Percentiles rank a stretch among this genome's conserved stretches.
Conservation (phyloP, 768 basidiomycete genomes). For the Pleurotus pulmonarius region DNA sequence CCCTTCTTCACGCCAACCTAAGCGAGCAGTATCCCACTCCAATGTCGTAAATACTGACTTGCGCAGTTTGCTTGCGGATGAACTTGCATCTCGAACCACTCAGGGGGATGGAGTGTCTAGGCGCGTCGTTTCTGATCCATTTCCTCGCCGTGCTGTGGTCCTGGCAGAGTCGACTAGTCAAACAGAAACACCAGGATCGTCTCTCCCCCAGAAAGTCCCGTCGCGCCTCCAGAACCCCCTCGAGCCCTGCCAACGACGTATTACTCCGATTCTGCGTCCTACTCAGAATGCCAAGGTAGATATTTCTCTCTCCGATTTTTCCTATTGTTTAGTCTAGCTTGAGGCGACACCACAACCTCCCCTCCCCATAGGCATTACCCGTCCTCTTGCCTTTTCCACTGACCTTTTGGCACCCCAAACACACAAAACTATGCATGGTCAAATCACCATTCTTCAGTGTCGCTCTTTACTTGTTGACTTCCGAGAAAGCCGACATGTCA, state of each 20-base stretch:
- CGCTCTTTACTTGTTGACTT: slow-evolving; percentile 50
- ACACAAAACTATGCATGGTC: slow-evolving; percentile 45
- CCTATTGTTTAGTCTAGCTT: neutral
- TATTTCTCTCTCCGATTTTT: neutral
- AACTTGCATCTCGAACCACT: slow-evolving; percentile 11
- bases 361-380: slow-evolving; percentile 30
- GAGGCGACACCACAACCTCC: neutral
- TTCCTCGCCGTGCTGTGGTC: slow-evolving; percentile 10
- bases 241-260: no score
- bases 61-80: slow-evolving; percentile 15
- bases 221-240: no score
- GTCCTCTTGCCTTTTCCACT: slow-evolving; percentile 36
- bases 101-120: slow-evolving; percentile 7
- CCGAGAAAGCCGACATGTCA: slow-evolving; percentile 48
- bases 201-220: no score
- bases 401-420: slow-evolving; percentile 29
- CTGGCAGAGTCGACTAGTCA: no score
- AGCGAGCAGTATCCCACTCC: neutral
- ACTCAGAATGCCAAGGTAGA: no score
- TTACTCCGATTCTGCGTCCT: no score
- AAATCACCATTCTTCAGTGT: slow-evolving; percentile 47
- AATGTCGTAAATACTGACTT: slow-evolving; percentile 20
- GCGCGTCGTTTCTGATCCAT: slow-evolving; percentile 30
- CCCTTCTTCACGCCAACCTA: no score
- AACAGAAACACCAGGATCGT: no score